A percentile compares a stretch with the other conserved stretches of the same genome.
Conservation (phyloP, 768 basidiomycete species). For the Wakefieldia striispora region DNA sequence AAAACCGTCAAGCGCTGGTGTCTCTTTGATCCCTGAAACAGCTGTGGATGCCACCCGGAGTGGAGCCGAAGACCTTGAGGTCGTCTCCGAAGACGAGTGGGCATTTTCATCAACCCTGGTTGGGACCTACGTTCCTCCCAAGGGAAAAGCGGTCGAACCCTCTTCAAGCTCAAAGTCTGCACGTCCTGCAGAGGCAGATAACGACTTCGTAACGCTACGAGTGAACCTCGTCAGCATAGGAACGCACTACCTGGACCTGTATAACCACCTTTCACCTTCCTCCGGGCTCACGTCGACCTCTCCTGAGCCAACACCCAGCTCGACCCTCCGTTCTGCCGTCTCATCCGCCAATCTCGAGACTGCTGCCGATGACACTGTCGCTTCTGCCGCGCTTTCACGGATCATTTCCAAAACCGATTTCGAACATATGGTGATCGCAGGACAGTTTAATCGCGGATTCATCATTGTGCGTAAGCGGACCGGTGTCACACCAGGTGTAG, state of each 20-base stretch:
- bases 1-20: constrained; percentile 3
- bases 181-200: not conserved
- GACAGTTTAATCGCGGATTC: constrained; percentile 96
- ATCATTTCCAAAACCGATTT: constrained; percentile 90
- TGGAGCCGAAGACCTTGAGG: not conserved
- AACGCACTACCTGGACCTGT: constrained; percentile 20
- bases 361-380: constrained; percentile 52
- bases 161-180: not conserved
- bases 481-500: not conserved
- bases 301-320: not conserved
- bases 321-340: constrained; percentile 23
- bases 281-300: not conserved
- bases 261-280: constrained; percentile 2
- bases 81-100: constrained; percentile 18
- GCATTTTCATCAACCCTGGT: constrained; percentile 26
- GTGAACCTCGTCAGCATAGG: constrained; percentile 22
- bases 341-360: constrained; percentile 31
- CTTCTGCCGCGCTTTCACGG: constrained; percentile 68
- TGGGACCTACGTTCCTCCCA: constrained; percentile 15
- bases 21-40: not conserved
- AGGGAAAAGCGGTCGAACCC: constrained; percentile 10
- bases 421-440: constrained; percentile 74
- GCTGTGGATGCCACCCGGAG: not conserved
- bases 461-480: constrained; percentile 74
- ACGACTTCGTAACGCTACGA: constrained; percentile 15